Evolutionary conservation across 768 basidiomycete genomes (phyloP), one percentile per base, ranked within the genome.

Genomic region (Podaxis sp.): DNA sequence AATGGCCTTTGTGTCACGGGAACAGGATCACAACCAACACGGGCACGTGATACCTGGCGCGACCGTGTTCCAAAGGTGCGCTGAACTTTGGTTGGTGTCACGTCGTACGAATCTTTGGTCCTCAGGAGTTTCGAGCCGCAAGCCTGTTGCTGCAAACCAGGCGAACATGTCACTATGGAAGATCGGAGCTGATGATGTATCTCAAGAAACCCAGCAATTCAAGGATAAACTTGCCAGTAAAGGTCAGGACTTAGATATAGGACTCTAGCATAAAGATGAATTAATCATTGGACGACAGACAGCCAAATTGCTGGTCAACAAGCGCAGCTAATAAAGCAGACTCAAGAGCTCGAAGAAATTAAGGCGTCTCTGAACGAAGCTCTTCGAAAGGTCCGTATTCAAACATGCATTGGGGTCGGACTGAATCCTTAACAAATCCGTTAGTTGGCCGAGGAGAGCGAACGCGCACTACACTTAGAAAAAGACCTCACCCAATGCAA

Each of bases 371-470:
- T 82, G 13, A 80, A 82, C 58, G 82, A 84, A 26, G 74, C 77
- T 7, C 63, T 81, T 42, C 77, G 82, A 69, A 82, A 82, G 73
- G 84, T 82, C 60, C 24, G 74, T 67, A 22, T 44, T n/a, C 24
- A n/a, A 9, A 49, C 40, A n/a, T 66, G 54, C 42, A 42, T 22
- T n/a, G 13, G 24, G 13, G 40, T 8, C 26, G 3, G n/a, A 44
- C 36, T 19, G 30, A 48, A 22, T 62, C 59, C 42, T 71, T 48
- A 42, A 42, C 49, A 52, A 33, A 26, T 58, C 6, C 8, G 12
- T 53, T 64, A 90, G 89, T 75, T 90, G 55, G 79, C 79, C 49
- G 71, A 73, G 59, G 88, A 90, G 74, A 78, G 84, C 4, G 77
- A 82, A 64, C 85, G 84, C 30, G 82, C 79, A 15, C 70, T 88